Percentiles rank a stretch among this genome's conserved stretches.
Evolutionary conservation across 495 filamentous ascomycete genomes (phyloP).

Genomic region (Aspergillus conjunctus): DNA sequence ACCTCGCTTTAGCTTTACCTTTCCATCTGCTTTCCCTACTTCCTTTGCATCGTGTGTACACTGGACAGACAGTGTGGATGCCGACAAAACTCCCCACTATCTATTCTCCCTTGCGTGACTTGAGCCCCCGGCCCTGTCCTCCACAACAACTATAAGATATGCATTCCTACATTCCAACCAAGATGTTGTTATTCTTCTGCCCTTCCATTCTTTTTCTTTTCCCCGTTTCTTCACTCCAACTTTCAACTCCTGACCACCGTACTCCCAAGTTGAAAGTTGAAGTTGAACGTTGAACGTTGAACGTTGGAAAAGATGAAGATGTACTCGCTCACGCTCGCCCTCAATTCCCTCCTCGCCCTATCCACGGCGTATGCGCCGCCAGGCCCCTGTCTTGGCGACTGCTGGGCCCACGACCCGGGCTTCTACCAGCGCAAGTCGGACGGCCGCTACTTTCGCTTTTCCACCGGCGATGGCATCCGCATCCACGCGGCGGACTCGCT

Average conservation of each 20-base stretch:
- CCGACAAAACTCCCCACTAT: background rate
- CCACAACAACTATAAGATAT: no score
- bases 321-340: background rate
- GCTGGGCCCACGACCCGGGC: conserved; percentile 64
- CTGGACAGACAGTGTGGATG: no score
- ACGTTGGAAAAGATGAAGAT: background rate
- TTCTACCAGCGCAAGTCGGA: conserved; percentile 64
- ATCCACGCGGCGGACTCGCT: conserved; percentile 60
- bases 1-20: background rate
- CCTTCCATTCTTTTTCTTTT: background rate
- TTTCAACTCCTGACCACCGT: no score
- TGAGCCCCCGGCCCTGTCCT: no score
- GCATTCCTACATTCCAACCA: no score
- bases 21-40: no score
- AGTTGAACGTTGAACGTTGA: no score
- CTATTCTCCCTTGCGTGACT: background rate
- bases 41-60: no score
- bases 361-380: conserved; percentile 53
- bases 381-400: conserved; percentile 59
- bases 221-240: background rate
- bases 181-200: background rate
- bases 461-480: conserved; percentile 61
- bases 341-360: conserved; percentile 25
- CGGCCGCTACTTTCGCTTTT: conserved; percentile 74
- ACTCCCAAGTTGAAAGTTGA: no score